These are phyloP conservation scores for Paramyrothecium roridum DNA, from an alignment of 2,329 filamentous ascomycete genomes.

Conservation along the genomic window DNA sequence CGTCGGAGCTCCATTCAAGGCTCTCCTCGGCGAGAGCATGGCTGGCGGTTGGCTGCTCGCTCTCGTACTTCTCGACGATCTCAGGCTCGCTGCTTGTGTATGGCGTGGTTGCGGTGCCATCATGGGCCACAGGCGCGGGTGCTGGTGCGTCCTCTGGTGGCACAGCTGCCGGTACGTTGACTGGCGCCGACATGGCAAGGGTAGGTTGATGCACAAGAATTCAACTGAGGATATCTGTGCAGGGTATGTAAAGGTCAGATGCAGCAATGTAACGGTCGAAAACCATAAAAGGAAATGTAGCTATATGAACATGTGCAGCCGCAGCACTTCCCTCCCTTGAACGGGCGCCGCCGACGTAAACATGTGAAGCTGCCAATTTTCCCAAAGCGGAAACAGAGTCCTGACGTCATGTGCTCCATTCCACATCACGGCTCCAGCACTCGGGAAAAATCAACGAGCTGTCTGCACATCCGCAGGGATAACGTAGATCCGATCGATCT, in stretches of 20 bases:
- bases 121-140: conserved; percentile 5
- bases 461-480: not conserved
- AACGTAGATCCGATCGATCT: not conserved
- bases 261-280: no score
- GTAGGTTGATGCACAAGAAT: no score
- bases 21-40: conserved; percentile 31
- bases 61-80: conserved; percentile 19
- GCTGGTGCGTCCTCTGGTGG: not conserved
- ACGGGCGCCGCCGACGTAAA: no score
- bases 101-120: conserved; percentile 6
- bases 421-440: not conserved
- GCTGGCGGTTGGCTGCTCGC: conserved; percentile 29
- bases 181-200: no score
- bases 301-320: no score
- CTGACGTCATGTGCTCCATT: not conserved
- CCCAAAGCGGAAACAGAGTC: no score
- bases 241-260: no score
- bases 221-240: no score
- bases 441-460: not conserved
- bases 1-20: conserved; percentile 17
- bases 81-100: conserved; percentile 22
- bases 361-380: no score
- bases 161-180: not conserved
- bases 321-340: no score
- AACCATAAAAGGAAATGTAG: no score